Conservation (phyloP, 1,284 basidiomycete species). For the Phaffia rhodozyma region DNA sequence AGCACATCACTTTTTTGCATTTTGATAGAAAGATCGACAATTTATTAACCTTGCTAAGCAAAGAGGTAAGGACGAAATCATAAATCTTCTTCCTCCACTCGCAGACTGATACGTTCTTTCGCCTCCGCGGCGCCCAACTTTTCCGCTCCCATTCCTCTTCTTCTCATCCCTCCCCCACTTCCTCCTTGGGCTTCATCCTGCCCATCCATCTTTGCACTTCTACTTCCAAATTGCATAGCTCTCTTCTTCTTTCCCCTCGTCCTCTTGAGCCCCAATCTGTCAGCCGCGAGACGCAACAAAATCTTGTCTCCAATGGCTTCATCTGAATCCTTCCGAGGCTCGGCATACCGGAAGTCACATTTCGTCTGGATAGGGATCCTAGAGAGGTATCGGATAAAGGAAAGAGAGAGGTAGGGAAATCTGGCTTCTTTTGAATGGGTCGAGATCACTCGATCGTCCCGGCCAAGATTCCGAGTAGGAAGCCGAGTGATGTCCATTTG, state of each 20-base stretch:
- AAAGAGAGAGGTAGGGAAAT: slow-evolving; percentile 76
- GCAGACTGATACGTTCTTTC: no score
- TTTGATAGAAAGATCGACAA: no score
- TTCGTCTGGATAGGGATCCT: slow-evolving; percentile 66
- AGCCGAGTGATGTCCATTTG: slow-evolving; percentile 88
- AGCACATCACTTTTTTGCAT: no score
- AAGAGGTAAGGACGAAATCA: no score
- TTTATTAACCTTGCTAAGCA: no score
- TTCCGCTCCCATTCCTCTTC: slow-evolving; percentile 13
- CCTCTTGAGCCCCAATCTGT: slow-evolving; percentile 52
- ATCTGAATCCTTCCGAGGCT: slow-evolving; percentile 24
- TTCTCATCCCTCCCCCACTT: neutral
- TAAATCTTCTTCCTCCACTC: no score
- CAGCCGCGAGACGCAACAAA: slow-evolving; percentile 58
- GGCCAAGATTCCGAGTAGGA: slow-evolving; percentile 76
- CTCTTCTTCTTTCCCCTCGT: slow-evolving; percentile 67
- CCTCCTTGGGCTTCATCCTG: slow-evolving; percentile 28
- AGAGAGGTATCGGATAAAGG: slow-evolving; percentile 61
- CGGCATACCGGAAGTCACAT: slow-evolving; percentile 49
- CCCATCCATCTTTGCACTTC: slow-evolving; percentile 75
- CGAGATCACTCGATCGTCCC: slow-evolving; percentile 86
- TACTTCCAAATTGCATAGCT: slow-evolving; percentile 95
- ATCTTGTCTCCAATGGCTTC: slow-evolving; percentile 76
- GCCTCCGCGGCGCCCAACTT: neutral
- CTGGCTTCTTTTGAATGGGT: slow-evolving; percentile 78